phyloP scores from a whole-genome alignment of 148 eudicot genomes.

The Diospyros lotus region DNA sequence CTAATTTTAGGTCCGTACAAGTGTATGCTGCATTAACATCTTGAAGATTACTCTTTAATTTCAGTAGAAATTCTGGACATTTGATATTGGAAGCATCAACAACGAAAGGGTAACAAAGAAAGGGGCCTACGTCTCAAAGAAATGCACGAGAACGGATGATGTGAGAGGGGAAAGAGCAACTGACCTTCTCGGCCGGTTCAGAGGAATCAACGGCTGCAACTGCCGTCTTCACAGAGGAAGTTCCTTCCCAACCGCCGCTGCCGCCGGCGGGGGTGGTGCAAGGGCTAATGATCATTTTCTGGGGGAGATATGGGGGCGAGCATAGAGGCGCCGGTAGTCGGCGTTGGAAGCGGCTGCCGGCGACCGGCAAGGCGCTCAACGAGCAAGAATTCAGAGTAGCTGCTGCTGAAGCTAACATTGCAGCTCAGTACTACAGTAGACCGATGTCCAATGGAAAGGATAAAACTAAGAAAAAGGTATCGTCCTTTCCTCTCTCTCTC shows the following conservation, averaged over 20 bases:
- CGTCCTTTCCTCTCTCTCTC: too few species aligned
- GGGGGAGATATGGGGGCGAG: slow-evolving; percentile 15
- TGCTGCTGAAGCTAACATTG: slow-evolving; percentile 33
- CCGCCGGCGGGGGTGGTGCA: not conserved
- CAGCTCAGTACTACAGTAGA: not conserved
- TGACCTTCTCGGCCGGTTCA: slow-evolving; percentile 37
- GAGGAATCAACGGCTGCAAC: slow-evolving; percentile 49
- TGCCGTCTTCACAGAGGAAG: slow-evolving; percentile 26
- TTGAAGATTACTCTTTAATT: too few species aligned
- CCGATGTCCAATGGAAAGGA: too few species aligned
- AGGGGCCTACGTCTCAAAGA: not conserved
- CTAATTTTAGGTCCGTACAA: too few species aligned
- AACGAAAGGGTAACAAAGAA: not conserved
- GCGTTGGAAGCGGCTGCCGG: slow-evolving; percentile 1
- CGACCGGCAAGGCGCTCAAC: slow-evolving; percentile 1
- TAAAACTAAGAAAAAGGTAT: too few species aligned
- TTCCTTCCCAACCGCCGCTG: slow-evolving; percentile 18
- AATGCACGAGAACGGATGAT: not conserved
- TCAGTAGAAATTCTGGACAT: too few species aligned
- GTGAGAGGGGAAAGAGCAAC: not conserved
- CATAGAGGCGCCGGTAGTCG: slow-evolving; percentile 8
- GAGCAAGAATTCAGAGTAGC: slow-evolving; percentile 22
- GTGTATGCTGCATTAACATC: too few species aligned
- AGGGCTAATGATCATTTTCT: not conserved
- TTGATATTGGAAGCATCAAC: too few species aligned